These are phyloP conservation scores for Crithidia expoeki DNA, from an alignment of 208 protist species.

Conservation along the genomic window DNA sequence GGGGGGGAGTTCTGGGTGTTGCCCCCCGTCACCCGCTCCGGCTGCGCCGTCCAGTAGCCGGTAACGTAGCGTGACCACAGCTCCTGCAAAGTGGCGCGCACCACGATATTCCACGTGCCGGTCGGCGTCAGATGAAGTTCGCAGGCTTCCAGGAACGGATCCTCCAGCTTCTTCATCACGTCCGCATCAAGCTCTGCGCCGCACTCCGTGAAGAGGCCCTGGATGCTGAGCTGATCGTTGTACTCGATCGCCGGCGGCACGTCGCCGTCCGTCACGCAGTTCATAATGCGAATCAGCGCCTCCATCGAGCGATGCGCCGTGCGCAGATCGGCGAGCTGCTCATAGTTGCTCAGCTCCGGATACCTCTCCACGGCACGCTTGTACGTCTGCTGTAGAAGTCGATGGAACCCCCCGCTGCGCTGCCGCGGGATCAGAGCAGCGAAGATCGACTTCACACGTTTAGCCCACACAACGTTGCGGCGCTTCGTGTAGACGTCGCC, in stretches of 20 bases:
- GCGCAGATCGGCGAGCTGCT: constrained; percentile 27
- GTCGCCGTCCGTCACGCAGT: constrained; percentile 21
- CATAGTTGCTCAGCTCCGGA: constrained; percentile 23
- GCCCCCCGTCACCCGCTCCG: neutral
- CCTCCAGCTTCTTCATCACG: constrained; percentile 58
- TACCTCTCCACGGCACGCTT: constrained; percentile 23
- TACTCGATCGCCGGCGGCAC: constrained; percentile 6
- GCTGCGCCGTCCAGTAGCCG: constrained; percentile 9
- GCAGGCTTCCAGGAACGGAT: constrained; percentile 65
- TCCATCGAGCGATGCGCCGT: constrained; percentile 28
- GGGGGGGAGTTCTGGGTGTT: neutral
- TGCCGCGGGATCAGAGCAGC: constrained; percentile 20
- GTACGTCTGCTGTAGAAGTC: constrained; percentile 37
- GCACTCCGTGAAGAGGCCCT: constrained; percentile 37
- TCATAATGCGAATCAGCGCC: constrained; percentile 31
- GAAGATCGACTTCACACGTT: constrained; percentile 9
- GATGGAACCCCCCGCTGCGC: constrained; percentile 22
- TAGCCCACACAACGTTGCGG: constrained; percentile 14
- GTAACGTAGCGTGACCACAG: constrained; percentile 11
- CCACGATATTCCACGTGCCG: constrained; percentile 25
- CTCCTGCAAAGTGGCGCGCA: constrained; percentile 19
- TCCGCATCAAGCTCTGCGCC: constrained; percentile 14
- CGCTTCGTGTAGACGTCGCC: constrained; percentile 8
- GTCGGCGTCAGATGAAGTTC: constrained; percentile 24
- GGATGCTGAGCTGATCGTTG: constrained; percentile 50